phyloP scores from a whole-genome alignment of 306 rosid genomes.

The Oemleria cerasiformis region DNA sequence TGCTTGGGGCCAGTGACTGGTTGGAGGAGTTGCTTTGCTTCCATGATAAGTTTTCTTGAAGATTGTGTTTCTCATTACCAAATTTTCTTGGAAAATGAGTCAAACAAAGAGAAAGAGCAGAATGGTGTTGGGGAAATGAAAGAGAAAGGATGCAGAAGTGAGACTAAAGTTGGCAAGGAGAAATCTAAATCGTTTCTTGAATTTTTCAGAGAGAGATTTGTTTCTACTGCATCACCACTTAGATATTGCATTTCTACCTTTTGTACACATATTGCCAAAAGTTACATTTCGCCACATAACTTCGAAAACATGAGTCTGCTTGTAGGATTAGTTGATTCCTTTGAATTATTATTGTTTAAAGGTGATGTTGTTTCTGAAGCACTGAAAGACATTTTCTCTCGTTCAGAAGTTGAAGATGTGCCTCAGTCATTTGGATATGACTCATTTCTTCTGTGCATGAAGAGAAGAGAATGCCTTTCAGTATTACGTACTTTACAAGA shows the following conservation, averaged over 20 bases:
- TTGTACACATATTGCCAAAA: slow-evolving; percentile 51
- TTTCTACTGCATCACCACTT: slow-evolving; percentile 26
- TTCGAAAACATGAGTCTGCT: slow-evolving; percentile 33
- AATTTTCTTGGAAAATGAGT: slow-evolving; percentile 47
- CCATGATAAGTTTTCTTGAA: slow-evolving; percentile 58
- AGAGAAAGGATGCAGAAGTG: slow-evolving; percentile 9
- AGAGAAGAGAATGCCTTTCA: slow-evolving; percentile 44
- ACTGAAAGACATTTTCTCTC: slow-evolving; percentile 44
- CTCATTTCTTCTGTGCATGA: slow-evolving; percentile 19
- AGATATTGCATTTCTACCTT: slow-evolving; percentile 38
- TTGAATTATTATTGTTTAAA: slow-evolving; percentile 38
- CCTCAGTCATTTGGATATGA: slow-evolving; percentile 4
- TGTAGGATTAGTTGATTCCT: slow-evolving; percentile 29
- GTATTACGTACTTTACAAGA: slow-evolving; percentile 33
- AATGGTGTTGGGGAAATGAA: neutral
- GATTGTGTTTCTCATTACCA: slow-evolving; percentile 56
- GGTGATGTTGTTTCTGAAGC: slow-evolving; percentile 27
- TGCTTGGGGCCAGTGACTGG: slow-evolving; percentile 50
- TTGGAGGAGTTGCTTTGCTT: slow-evolving; percentile 52
- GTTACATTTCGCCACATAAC: slow-evolving; percentile 36
- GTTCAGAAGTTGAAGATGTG: slow-evolving; percentile 16
- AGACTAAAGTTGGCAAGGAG: slow-evolving; percentile 21
- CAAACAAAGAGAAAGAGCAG: slow-evolving; percentile 20
- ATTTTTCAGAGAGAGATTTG: slow-evolving; percentile 47
- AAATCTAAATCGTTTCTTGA: slow-evolving; percentile 47